phyloP scores from a whole-genome alignment of 345 rosid genomes.

The Excoecaria cochinchinensis region DNA sequence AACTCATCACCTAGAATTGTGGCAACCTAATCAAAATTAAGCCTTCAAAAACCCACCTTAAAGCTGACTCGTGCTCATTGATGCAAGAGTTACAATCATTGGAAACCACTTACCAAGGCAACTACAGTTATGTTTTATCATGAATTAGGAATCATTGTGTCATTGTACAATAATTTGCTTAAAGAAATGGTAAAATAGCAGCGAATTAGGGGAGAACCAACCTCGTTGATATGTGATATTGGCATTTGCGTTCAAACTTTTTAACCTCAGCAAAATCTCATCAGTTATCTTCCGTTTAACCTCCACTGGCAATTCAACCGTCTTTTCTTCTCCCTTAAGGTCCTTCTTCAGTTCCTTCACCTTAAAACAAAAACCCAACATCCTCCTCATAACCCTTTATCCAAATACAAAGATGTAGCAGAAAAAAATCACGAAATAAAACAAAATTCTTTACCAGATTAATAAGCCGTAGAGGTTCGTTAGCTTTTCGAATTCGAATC shows the following conservation, averaged over 20 bases:
- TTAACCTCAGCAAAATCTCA: conserved; percentile 64
- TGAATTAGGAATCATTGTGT: not conserved
- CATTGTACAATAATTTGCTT: not conserved
- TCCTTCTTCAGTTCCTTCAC: conserved; percentile 58
- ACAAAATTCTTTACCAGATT: conserved; percentile 45
- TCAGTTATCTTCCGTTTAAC: conserved; percentile 60
- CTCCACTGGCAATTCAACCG: conserved; percentile 44
- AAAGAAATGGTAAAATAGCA: not conserved
- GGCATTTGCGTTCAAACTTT: conserved; percentile 41
- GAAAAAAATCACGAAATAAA: not conserved
- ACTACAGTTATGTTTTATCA: not conserved
- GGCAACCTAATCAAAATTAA: not conserved
- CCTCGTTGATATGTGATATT: conserved; percentile 60
- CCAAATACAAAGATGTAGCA: not conserved
- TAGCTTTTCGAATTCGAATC: conserved; percentile 72
- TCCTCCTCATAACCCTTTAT: not conserved
- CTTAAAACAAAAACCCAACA: conserved; percentile 31
- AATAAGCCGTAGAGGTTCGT: conserved; percentile 58
- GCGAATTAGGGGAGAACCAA: conserved; percentile 28
- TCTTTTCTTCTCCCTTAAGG: conserved; percentile 33
- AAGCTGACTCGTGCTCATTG: not conserved
- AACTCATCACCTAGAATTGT: not conserved
- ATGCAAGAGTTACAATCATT: not conserved
- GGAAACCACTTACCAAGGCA: not conserved
- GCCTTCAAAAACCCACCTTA: not conserved